Percentiles rank a stretch among this genome's conserved stretches.
phyloP scores from a whole-genome alignment of 2,329 filamentous ascomycete species.

The Magnaporthales sp. region DNA sequence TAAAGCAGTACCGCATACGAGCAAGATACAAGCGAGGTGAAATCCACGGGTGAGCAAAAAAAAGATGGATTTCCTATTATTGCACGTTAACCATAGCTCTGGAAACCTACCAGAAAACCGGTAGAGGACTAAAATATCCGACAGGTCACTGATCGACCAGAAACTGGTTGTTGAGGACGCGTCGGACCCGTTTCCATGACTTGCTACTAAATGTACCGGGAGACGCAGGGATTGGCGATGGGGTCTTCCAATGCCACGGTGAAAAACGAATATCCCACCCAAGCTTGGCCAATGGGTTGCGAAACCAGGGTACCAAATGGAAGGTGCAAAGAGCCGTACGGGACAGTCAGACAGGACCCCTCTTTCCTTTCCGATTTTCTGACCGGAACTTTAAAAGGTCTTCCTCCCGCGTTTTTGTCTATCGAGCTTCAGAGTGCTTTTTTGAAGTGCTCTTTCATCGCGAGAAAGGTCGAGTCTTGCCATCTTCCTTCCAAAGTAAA shows the following conservation, averaged over 20 bases:
- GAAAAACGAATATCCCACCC: background rate
- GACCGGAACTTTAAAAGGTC: background rate
- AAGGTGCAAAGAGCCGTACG: background rate
- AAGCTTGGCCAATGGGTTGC: background rate
- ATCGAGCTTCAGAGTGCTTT: background rate
- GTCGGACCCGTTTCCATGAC: background rate
- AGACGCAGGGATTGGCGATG: background rate
- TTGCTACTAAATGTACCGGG: background rate
- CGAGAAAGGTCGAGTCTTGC: background rate
- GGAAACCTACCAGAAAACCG: too few species aligned
- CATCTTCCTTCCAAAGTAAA: background rate
- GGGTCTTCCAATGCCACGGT: background rate
- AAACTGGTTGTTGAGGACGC: background rate
- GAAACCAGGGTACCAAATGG: background rate
- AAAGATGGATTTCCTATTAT: background rate
- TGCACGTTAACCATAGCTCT: background rate
- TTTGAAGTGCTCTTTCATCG: background rate
- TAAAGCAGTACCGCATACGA: background rate
- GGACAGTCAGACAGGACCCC: background rate
- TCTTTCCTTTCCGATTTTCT: background rate
- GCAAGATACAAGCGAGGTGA: background rate
- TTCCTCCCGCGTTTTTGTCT: background rate
- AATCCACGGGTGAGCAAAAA: background rate
- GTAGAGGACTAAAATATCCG: background rate
- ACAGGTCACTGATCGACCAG: background rate